Conservation (phyloP, 2,329 filamentous ascomycete species). For the Talaromyces pinophilus region DNA sequence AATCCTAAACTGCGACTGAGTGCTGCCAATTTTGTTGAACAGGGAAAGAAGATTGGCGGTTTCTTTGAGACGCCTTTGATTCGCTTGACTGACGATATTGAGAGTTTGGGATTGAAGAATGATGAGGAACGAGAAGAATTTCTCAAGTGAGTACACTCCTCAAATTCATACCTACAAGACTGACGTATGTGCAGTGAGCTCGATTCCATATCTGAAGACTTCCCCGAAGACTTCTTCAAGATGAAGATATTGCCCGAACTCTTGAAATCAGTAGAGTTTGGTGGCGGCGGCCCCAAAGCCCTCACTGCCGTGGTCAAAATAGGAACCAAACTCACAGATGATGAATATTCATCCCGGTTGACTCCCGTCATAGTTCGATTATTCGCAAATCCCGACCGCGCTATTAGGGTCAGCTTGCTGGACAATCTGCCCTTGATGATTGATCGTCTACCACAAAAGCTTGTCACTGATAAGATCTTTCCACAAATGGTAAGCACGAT, state of each 20-base stretch:
- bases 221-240: slow-evolving; percentile 97
- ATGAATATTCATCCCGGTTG: slow-evolving; percentile 84
- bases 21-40: slow-evolving; percentile 82
- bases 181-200: slow-evolving; percentile 60
- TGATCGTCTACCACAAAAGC: slow-evolving; percentile 80
- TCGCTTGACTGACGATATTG: slow-evolving; percentile 86
- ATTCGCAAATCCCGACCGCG: slow-evolving; percentile 88
- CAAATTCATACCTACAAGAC: background rate
- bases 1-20: slow-evolving; percentile 88
- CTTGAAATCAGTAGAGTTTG: slow-evolving; percentile 98
- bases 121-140: slow-evolving; percentile 83
- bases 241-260: slow-evolving; percentile 94
- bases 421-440: slow-evolving; percentile 91
- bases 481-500: slow-evolving; percentile 73
- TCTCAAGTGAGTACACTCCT: slow-evolving; percentile 58
- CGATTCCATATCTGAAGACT: slow-evolving; percentile 84
- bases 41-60: slow-evolving; percentile 75
- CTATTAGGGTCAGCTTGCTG: slow-evolving; percentile 84
- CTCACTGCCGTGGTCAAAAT: slow-evolving; percentile 89
- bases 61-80: slow-evolving; percentile 96
- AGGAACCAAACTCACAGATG: slow-evolving; percentile 77
- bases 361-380: slow-evolving; percentile 83
- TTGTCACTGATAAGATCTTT: slow-evolving; percentile 95
- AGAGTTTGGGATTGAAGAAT: slow-evolving; percentile 85
- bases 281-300: slow-evolving; percentile 89